Percentiles rank a stretch among this genome's conserved stretches.
Evolutionary conservation across 805 yeast genomes (phyloP).

Genomic region (Saccharomycopsis sp.): DNA sequence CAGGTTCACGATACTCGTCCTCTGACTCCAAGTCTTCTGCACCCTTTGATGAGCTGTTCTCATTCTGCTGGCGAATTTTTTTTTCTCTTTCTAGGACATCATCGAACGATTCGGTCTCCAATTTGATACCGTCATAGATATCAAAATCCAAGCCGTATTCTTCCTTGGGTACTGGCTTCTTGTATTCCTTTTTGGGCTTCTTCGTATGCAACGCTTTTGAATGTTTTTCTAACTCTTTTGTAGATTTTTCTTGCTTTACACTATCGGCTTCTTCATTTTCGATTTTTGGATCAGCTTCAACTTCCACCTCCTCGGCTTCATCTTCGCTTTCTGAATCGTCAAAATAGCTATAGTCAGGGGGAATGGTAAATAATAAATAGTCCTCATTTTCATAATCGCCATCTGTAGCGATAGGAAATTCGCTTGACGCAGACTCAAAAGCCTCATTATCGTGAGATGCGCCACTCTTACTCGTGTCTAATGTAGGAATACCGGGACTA

Average conservation of each 20-base stretch:
- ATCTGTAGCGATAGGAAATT: slow-evolving; percentile 16
- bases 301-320: not conserved
- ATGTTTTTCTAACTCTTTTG: not conserved
- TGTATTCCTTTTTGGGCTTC: slow-evolving; percentile 4
- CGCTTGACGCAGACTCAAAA: slow-evolving; percentile 24
- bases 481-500: slow-evolving; percentile 22
- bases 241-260: slow-evolving; percentile 23
- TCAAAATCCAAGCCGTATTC: slow-evolving; percentile 20
- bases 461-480: too few relatives aligned
- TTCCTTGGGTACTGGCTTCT: slow-evolving; percentile 16
- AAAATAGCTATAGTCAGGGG: slow-evolving; percentile 4
- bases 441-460: slow-evolving; percentile 28
- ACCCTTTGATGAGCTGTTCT: slow-evolving; percentile 24
- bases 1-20: slow-evolving; percentile 9
- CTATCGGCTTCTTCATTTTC: slow-evolving; percentile 14
- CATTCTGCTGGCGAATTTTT: not conserved
- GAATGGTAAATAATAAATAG: slow-evolving; percentile 16
- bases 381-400: slow-evolving; percentile 18
- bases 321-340: slow-evolving; percentile 13
- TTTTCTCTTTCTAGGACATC: not conserved
- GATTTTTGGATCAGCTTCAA: not conserved
- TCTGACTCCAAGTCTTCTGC: slow-evolving; percentile 24
- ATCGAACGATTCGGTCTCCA: slow-evolving; percentile 24
- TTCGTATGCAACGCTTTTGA: not conserved
- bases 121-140: slow-evolving; percentile 25